Evolutionary conservation across 2,329 filamentous ascomycete genomes (phyloP), one percentile per base, ranked within the genome.

Genomic region (Aspergillus sclerotialis): DNA sequence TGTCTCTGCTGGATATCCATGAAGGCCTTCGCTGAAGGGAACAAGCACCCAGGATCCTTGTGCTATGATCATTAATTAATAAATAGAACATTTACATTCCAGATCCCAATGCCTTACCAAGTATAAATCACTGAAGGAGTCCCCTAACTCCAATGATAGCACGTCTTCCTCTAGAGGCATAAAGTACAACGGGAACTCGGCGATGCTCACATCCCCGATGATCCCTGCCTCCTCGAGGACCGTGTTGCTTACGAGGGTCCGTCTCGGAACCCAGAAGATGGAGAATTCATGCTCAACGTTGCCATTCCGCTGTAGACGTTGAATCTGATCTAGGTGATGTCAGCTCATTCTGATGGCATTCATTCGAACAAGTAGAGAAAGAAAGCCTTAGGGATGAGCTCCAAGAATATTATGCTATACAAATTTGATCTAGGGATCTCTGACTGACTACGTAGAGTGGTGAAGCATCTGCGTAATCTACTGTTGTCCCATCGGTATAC

Each of bases 261-360:
- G 83, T 38, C 92, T 80, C 5, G 93, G 90, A 27, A 94, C 84
- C 85, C 92, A 96, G 58, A 95, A 90, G 49, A 98, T 83, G 43
- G 89, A 90, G 58, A 96, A 94, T 51, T 98, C 90, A 74, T 98
- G 92, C 47, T 88, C 85, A 30, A 82, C 85, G 53, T 87, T 83
- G 56, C 84, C 89, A 61, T 92, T 87, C 53, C 82, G 83, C 52
- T 90, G 86, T 38, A 96, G 72, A 40, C 85, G 81, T 60, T 89
- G 90, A 50, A 96, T 88, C 68, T 96, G 88, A 49, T 85, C 90
- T 95, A 55, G 33, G 24, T 36, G 41, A 58, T 73, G 73, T 83
- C 63, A 82, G 77, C 69, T 68, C 59, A 58, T 60, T 53, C 69
- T 76, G 67, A 73, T 67, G 71, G 71, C 68, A 68, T 61, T 58